These are phyloP conservation scores for Tubosaeta brunneosetosa DNA, from an alignment of 768 basidiomycete species.

Conservation along the genomic window DNA sequence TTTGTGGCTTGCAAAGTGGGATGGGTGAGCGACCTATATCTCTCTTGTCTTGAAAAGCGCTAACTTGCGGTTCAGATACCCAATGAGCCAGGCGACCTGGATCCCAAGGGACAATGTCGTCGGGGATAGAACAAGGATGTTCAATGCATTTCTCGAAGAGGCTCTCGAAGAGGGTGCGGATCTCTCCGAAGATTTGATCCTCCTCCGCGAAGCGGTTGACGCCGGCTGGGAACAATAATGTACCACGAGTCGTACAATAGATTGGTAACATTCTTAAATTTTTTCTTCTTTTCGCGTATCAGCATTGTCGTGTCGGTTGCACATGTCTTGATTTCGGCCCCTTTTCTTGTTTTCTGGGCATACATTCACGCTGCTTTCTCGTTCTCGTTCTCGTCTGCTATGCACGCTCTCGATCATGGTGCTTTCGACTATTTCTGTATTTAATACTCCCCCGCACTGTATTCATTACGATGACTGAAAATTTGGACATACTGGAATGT, in stretches of 20 bases:
- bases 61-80: constrained; percentile 14
- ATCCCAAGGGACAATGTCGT: constrained; percentile 27
- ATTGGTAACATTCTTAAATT: neutral
- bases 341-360: neutral
- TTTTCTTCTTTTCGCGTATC: neutral
- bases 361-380: neutral
- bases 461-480: neutral
- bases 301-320: neutral
- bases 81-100: constrained; percentile 27
- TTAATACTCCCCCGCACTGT: neutral
- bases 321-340: neutral
- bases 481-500: neutral
- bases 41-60: neutral
- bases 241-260: neutral
- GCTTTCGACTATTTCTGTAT: neutral
- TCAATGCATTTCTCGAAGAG: constrained; percentile 14
- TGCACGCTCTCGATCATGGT: neutral
- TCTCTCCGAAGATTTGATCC: constrained; percentile 10
- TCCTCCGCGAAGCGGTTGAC: constrained; percentile 21
- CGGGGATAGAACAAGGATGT: constrained; percentile 14
- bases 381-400: neutral
- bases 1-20: constrained; percentile 32
- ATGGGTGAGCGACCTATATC: constrained; percentile 20
- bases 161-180: constrained; percentile 18
- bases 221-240: constrained; percentile 13